Percentiles rank a stretch among this genome's conserved stretches.
These are phyloP conservation scores for Stereum hirsutum DNA, from an alignment of 1,284 basidiomycete species.

Conservation along the genomic window DNA sequence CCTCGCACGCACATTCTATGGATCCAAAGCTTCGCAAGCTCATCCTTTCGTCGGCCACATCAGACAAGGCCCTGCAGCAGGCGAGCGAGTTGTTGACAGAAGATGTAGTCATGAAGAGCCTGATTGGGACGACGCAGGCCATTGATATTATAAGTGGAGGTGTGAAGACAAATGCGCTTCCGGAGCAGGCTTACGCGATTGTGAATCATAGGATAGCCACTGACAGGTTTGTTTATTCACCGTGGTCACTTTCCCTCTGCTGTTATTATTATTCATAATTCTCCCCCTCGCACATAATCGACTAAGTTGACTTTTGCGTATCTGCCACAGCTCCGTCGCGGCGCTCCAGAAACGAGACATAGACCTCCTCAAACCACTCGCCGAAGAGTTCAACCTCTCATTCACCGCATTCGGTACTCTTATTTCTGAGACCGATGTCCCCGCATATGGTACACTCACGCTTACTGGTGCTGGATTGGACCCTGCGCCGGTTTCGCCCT, in stretches of 20 bases:
- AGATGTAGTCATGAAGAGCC: constrained; percentile 19
- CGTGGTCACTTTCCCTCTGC: no score
- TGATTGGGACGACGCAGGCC: constrained; percentile 52
- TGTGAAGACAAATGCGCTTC: constrained; percentile 53
- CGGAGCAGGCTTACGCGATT: constrained; percentile 41
- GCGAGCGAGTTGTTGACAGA: constrained; percentile 29
- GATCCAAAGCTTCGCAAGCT: constrained; percentile 26
- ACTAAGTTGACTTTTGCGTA: no score
- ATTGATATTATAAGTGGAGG: constrained; percentile 51
- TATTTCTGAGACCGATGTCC: constrained; percentile 15
- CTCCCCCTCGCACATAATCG: no score
- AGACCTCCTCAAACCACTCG: constrained; percentile 30
- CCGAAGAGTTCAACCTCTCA: constrained; percentile 33
- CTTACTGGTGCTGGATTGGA: constrained; percentile 34
- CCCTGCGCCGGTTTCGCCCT: constrained; percentile 47
- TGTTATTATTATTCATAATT: not conserved
- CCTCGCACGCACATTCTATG: constrained; percentile 22
- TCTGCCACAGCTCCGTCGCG: constrained; percentile 29
- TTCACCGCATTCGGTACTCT: constrained; percentile 33
- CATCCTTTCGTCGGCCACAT: constrained; percentile 26
- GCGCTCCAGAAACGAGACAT: constrained; percentile 33
- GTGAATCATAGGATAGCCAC: constrained; percentile 46
- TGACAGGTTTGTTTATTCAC: constrained; percentile 22
- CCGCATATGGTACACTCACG: constrained; percentile 27
- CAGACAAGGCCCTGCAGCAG: constrained; percentile 29